Conservation (phyloP, 441 rosid species). For the Brassica balearica region DNA sequence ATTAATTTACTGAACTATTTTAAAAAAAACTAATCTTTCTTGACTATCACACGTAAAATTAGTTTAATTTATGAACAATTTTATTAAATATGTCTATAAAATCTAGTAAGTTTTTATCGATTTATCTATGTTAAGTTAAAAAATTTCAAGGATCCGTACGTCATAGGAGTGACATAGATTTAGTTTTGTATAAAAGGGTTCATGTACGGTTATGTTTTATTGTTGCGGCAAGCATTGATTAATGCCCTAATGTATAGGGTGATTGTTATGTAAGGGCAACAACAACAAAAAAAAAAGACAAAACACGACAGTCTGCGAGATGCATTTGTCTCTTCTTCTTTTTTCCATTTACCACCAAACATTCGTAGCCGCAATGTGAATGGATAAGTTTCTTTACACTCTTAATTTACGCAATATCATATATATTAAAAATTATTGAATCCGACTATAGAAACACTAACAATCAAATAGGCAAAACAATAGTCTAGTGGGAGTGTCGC, state of each 20-base stretch:
- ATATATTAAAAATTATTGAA: not conserved
- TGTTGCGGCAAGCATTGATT: constrained; percentile 5
- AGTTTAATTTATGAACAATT: not conserved
- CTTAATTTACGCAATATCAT: constrained; percentile 4
- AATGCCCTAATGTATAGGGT: constrained; percentile 37
- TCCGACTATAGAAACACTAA: not conserved
- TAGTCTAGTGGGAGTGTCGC: constrained; percentile 11
- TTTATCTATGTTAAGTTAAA: not conserved
- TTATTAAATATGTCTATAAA: not conserved
- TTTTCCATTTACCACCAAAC: constrained; percentile 40
- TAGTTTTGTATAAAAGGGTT: not conserved
- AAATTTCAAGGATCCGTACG: not conserved
- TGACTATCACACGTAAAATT: no score
- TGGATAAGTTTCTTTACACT: constrained; percentile 41
- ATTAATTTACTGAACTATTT: no score
- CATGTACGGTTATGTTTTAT: constrained; percentile 2
- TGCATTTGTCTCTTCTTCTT: constrained; percentile 30
- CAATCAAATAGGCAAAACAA: constrained; percentile 18
- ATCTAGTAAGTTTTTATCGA: not conserved
- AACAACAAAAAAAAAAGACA: constrained; percentile 37
- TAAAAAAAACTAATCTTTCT: no score
- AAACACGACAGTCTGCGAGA: constrained; percentile 28
- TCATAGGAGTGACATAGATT: not conserved
- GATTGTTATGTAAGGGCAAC: constrained; percentile 28
- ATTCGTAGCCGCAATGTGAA: constrained; percentile 42